These are phyloP conservation scores for Penicillium sp. DNA, from an alignment of 2,329 filamentous ascomycete genomes.

Conservation along the genomic window DNA sequence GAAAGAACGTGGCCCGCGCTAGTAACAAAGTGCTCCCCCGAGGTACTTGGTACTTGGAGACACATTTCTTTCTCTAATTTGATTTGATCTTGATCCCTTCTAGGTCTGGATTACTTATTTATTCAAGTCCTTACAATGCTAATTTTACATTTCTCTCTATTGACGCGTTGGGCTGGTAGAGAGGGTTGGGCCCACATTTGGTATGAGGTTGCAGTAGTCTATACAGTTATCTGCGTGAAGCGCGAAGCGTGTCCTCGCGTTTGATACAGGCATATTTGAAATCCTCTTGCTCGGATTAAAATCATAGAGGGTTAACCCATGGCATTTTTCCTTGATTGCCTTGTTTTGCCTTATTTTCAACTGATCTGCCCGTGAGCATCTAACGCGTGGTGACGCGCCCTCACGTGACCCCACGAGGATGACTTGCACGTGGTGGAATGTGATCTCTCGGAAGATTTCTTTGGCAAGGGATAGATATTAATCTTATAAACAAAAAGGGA, in stretches of 20 bases:
- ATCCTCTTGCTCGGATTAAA: neutral
- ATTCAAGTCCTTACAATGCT: neutral
- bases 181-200: neutral
- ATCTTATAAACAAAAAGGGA: neutral
- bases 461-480: neutral
- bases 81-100: neutral
- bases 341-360: neutral
- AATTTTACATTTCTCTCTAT: neutral
- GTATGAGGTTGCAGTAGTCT: slow-evolving; percentile 5
- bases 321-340: neutral
- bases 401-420: slow-evolving; percentile 22
- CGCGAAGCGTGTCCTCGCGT: slow-evolving; percentile 6
- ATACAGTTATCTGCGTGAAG: neutral
- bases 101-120: neutral
- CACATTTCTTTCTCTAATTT: neutral
- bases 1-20: slow-evolving; percentile 30
- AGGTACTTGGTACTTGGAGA: slow-evolving; percentile 17
- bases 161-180: neutral
- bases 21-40: slow-evolving; percentile 19
- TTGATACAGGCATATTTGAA: neutral
- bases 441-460: neutral
- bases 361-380: neutral
- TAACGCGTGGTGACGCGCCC: slow-evolving; percentile 21
- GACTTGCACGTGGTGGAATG: slow-evolving; percentile 12
- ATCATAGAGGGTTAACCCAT: neutral